Evolutionary conservation across 1,139 yeast genomes (phyloP), one percentile per base, ranked within the genome.

Genomic region (Kazachstania sp.): DNA sequence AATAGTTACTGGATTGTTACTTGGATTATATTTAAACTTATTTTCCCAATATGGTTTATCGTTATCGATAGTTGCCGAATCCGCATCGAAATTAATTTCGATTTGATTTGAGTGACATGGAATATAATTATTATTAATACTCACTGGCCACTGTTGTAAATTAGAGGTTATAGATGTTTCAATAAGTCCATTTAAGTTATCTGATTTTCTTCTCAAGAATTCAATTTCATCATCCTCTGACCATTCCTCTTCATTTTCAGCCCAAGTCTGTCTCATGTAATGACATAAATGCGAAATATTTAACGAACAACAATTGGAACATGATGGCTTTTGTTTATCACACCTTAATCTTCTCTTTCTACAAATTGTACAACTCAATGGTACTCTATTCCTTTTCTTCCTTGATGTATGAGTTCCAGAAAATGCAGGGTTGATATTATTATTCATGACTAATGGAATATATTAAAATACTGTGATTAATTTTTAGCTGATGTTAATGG

Each of bases 251-350:
- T 19, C 12, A 20, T 54, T 40, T 52, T 55, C 32, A 1, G 75
- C 74, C 77, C 77, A 72, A 18, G 65, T 58, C 13, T 76, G 76
- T 45, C 71, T 75, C 49, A 80, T 77, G 58, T 79, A 82, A 51
- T 69, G 75, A 54, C 88, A 82, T 28, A 80, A 64, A 60, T 81
- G 86, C 30, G 81, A 78, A 18, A 81, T 79, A 9, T 83, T 81
- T 51, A 81, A 79, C 63, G 76, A 77, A 46, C 73, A 72, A 66
- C 88, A 82, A 37, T 79, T 71, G 2, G 82, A 77, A 64, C 88
- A 82, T 16, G 78, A 75, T 1, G 87, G 87, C 56, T 75, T 73
- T 38, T 71, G 72, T 54, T 83, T 71, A 59, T 81, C 86, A 71
- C 87, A 81, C 53, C 71, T 72, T 28, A 71, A 73, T 51, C 72